A percentile compares a stretch with the other conserved stretches of the same genome.
Conservation (phyloP, 768 basidiomycete species). For the Lactifluus subvellereus region DNA sequence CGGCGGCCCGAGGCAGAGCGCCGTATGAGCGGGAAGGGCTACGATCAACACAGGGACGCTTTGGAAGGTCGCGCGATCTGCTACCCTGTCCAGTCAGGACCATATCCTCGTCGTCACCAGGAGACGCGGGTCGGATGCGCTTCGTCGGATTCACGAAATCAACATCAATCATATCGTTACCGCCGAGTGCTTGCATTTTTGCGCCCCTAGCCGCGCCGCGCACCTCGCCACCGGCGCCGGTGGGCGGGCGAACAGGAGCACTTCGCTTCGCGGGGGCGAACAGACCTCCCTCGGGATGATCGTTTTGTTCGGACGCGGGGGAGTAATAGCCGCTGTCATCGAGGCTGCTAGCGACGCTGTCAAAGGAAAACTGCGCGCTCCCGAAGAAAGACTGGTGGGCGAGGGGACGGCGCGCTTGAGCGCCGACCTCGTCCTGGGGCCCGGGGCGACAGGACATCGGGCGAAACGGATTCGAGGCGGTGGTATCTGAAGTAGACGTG, state of each 20-base stretch:
- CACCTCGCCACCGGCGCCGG: neutral
- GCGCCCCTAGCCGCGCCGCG: neutral
- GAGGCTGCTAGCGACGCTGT: neutral
- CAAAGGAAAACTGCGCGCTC: slow-evolving; percentile 1
- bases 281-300: slow-evolving; percentile 2
- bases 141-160: slow-evolving; percentile 4
- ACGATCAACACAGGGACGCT: slow-evolving; percentile 3
- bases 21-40: neutral
- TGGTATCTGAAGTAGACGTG: neutral
- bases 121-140: slow-evolving; percentile 8
- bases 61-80: neutral
- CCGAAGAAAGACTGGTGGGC: slow-evolving; percentile 7
- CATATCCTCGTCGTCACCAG: neutral
- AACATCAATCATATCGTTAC: neutral
- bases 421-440: neutral
- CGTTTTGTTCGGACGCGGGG: slow-evolving; percentile 7
- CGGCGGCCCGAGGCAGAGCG: neutral
- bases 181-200: neutral
- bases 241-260: neutral
- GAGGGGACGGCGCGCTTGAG: neutral
- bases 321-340: slow-evolving; percentile 23
- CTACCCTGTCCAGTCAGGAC: neutral
- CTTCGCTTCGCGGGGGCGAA: neutral
- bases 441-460: slow-evolving; percentile 4
- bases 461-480: neutral